Conservation (phyloP, 352 stramenopile genomes). For the Thraustotheca clavata region DNA sequence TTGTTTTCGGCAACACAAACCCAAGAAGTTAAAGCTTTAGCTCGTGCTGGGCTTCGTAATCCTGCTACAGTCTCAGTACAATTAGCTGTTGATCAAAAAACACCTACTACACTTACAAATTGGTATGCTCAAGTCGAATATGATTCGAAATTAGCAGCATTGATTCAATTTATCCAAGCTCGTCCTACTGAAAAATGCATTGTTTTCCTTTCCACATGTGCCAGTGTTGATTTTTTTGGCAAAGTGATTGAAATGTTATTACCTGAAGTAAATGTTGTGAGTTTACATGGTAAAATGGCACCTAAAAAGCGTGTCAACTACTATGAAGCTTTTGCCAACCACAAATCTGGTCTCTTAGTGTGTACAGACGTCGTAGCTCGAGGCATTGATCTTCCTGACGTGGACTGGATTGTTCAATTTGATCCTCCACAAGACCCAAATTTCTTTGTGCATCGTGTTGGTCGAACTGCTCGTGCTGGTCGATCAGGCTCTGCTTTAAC, state of each 20-base stretch:
- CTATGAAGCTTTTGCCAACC: constrained; percentile 59
- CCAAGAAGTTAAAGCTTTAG: constrained; percentile 93
- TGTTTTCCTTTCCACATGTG: constrained; percentile 99
- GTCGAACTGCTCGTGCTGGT: constrained; percentile 94
- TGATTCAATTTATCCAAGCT: constrained; percentile 89
- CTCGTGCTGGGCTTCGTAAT: constrained; percentile 95
- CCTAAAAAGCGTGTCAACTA: constrained; percentile 82
- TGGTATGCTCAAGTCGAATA: constrained; percentile 92
- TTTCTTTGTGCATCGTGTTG: constrained; percentile 98
- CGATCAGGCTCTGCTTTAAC: constrained; percentile 88
- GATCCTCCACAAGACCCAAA: constrained; percentile 96
- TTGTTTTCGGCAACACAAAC: constrained; percentile 89
- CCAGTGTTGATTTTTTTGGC: constrained; percentile 97
- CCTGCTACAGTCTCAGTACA: constrained; percentile 96
- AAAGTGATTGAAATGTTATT: constrained; percentile 80
- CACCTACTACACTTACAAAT: constrained; percentile 82
- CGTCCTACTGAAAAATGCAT: constrained; percentile 89
- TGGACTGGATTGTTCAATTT: constrained; percentile 99
- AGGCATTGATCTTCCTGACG: constrained; percentile 97
- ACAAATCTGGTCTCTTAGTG: constrained; percentile 81
- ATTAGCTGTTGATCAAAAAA: constrained; percentile 76
- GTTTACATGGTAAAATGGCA: constrained; percentile 92
- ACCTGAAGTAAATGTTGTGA: constrained; percentile 33
- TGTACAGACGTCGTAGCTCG: constrained; percentile 98
- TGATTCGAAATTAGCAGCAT: constrained; percentile 90